Conservation (phyloP, 179 eudicot genomes). For the Gypsophila paniculata region DNA sequence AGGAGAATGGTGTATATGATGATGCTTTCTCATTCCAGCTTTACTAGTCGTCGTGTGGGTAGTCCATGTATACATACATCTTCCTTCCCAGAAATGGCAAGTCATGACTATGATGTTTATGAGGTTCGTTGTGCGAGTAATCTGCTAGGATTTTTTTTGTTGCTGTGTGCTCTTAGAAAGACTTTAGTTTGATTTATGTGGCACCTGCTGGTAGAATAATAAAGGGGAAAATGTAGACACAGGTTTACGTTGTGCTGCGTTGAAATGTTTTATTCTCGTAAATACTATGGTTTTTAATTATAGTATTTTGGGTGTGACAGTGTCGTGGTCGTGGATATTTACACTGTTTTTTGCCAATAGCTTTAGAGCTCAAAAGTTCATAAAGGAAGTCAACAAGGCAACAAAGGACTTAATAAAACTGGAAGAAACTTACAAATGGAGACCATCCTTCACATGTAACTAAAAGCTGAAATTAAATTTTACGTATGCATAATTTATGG, state of each 20-base stretch:
- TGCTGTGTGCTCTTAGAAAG: background rate
- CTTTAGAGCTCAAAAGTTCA: background rate
- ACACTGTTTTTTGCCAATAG: background rate
- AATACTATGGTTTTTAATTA: background rate
- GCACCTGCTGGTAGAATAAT: background rate
- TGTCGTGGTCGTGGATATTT: too few relatives aligned
- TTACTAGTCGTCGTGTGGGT: background rate
- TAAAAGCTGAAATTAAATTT: too few relatives aligned
- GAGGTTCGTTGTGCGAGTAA: background rate
- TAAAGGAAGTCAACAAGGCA: background rate
- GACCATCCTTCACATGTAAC: background rate
- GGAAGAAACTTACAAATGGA: background rate
- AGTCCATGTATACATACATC: background rate
- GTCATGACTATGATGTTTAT: background rate
- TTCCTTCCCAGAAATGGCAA: background rate
- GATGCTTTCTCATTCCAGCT: background rate
- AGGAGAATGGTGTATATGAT: background rate
- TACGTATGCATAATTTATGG: background rate
- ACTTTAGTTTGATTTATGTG: background rate
- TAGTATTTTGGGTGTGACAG: too few relatives aligned
- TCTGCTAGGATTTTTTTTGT: background rate
- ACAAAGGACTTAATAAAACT: background rate
- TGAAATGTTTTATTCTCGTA: background rate
- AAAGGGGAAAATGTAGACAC: background rate
- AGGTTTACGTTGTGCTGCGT: background rate